Percentiles rank a stretch among this genome's conserved stretches.
phyloP scores from a whole-genome alignment of 2,329 filamentous ascomycete genomes.

The Rhynchosporium agropyri region DNA sequence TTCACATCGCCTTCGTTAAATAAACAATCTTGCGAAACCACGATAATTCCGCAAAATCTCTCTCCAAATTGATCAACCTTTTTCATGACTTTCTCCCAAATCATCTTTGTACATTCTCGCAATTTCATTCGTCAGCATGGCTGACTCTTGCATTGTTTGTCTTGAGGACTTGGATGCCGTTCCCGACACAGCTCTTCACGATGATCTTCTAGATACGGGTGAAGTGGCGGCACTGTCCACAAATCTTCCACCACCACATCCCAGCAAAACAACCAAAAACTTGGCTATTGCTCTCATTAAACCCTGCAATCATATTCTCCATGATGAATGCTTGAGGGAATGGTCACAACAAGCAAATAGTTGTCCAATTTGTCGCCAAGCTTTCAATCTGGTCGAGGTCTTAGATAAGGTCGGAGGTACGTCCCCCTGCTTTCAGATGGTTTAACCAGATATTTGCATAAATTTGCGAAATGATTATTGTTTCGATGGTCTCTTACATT shows the following conservation, averaged over 20 bases:
- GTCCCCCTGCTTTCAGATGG: constrained; percentile 41
- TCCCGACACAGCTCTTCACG: constrained; percentile 26
- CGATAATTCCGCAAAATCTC: constrained; percentile 9
- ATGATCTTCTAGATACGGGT: constrained; percentile 33
- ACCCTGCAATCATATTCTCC: constrained; percentile 87
- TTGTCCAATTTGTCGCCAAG: constrained; percentile 92
- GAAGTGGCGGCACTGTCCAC: constrained; percentile 30
- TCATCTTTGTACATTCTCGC: constrained; percentile 26
- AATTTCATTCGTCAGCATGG: constrained; percentile 40
- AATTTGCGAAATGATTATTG: constrained; percentile 23
- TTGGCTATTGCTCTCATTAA: constrained; percentile 58
- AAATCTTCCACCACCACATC: constrained; percentile 30
- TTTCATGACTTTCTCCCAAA: constrained; percentile 39
- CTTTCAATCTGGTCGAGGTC: constrained; percentile 88
- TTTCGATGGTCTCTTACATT: constrained; percentile 14
- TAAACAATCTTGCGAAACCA: constrained; percentile 7
- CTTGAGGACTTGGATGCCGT: constrained; percentile 57
- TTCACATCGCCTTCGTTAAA: constrained; percentile 9
- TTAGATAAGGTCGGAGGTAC: constrained; percentile 79
- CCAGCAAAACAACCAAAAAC: constrained; percentile 31
- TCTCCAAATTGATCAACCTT: constrained; percentile 23
- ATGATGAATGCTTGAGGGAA: constrained; percentile 88
- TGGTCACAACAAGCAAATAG: constrained; percentile 98
- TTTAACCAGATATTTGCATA: constrained; percentile 9
- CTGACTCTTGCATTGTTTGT: constrained; percentile 72